Evolutionary conservation across 1,284 basidiomycete genomes (phyloP).

Genomic region (Boletellus deceptivus): DNA sequence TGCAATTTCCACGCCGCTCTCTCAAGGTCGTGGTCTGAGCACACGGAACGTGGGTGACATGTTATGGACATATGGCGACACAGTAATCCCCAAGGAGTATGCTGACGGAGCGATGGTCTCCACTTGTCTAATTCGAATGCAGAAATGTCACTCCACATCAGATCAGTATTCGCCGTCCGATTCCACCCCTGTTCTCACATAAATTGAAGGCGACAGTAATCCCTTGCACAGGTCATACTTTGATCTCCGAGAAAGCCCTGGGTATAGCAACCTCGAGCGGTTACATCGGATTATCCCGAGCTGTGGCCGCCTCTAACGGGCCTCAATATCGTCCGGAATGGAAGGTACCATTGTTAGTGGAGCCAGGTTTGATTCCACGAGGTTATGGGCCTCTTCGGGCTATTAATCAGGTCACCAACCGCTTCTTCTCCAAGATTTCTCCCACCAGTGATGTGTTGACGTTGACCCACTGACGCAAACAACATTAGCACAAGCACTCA

Average conservation of each 20-base stretch:
- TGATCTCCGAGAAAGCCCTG: too few species aligned
- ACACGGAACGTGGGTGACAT: constrained; percentile 17
- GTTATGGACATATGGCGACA: too few species aligned
- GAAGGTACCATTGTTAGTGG: constrained; percentile 11
- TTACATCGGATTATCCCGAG: constrained; percentile 7
- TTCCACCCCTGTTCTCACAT: background rate
- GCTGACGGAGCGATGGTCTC: background rate
- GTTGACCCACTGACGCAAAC: constrained; percentile 6
- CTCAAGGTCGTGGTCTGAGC: background rate
- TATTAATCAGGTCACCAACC: constrained; percentile 5
- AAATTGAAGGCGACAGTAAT: background rate
- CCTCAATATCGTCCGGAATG: constrained; percentile 23
- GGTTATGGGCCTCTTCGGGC: constrained; percentile 14
- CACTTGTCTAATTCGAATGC: background rate
- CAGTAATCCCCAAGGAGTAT: constrained; percentile 15
- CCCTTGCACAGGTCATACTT: background rate
- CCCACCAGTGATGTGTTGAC: constrained; percentile 11
- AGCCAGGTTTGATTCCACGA: constrained; percentile 20
- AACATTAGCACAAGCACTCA: constrained; percentile 9
- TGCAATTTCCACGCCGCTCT: background rate
- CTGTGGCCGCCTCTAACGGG: constrained; percentile 9
- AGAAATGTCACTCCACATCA: background rate
- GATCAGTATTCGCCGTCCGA: background rate
- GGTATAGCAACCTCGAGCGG: too few species aligned
- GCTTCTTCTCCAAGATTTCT: constrained; percentile 17